These are phyloP conservation scores for Blastocystis sp. DNA, from an alignment of 352 stramenopile genomes.

Conservation along the genomic window DNA sequence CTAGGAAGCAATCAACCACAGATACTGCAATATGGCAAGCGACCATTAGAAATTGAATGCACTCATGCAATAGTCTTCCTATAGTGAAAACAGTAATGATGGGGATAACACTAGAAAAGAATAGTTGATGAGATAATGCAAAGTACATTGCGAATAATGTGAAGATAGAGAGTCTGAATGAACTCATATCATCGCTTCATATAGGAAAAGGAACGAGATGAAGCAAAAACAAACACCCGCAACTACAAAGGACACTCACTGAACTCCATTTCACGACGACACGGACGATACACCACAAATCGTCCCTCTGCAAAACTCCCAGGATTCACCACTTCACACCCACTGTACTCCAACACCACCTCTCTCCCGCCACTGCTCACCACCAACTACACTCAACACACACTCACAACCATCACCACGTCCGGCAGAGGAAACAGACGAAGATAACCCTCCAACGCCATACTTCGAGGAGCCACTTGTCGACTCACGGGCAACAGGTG, in stretches of 20 bases:
- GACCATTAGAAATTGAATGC: no score
- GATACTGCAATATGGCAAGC: no score
- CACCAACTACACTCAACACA: background rate
- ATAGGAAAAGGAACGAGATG: no score
- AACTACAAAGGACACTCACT: background rate
- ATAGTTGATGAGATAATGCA: no score
- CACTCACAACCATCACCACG: background rate
- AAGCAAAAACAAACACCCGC: no score
- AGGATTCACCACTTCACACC: background rate
- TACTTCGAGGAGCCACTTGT: background rate
- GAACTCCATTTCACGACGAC: background rate
- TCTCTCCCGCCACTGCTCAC: background rate
- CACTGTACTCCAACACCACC: conserved; percentile 15
- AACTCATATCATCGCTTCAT: no score
- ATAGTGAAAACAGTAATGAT: no score
- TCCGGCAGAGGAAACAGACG: conserved; percentile 19
- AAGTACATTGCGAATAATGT: no score
- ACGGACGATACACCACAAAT: background rate
- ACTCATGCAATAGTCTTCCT: no score
- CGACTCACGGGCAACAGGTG: background rate
- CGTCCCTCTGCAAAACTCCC: background rate
- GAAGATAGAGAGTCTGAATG: no score
- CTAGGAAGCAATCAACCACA: no score
- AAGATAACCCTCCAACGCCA: background rate
- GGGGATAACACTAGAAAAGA: no score